Evolutionary conservation across 2,329 filamentous ascomycete genomes (phyloP), one percentile per base, ranked within the genome.

Genomic region (Trichoderma sp.): DNA sequence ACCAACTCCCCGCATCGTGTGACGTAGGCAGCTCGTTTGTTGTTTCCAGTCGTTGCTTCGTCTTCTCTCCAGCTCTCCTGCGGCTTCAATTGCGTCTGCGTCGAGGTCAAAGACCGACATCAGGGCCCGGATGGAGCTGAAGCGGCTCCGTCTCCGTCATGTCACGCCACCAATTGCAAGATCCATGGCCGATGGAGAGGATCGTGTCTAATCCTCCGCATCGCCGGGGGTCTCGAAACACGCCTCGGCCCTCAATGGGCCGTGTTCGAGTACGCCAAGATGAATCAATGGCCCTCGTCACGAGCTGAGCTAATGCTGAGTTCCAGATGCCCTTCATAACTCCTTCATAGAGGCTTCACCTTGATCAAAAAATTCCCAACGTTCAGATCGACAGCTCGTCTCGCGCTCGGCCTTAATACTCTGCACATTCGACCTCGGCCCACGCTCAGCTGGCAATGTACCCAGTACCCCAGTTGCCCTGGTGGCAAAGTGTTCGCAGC

Each of bases 401-500:
- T 24, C 21, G 24, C 59, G 53, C 67, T 60, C 67, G 50, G 53
- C 64, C 6, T 31, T 41, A 12, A n/a, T 45, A 8, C 33, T 38
- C 27, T 38, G 6, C 9, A 11, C 27, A 2, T 12, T 45, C n/a
- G 24, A 27, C 67, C 67, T 60, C 50, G 53, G 53, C 53, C 14
- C 67, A 45, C 56, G 53, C 33, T 62, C 67, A 60, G 67, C 53
- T 29, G 33, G 18, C 33, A 62, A 27, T 29, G n/a, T 45, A 45
- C 33, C 67, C 53, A n/a, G n/a, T 45, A 45, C 35, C 67, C 53
- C 67, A 41, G 53, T 69, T 41, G 12, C 21, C 53, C 29, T 45
- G 38, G 71, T 73, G 71, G 71, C 71, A 35, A 73, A 73, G 59
- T 12, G 71, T 56, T 56, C 31, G 60, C 71, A 56, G 71, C 11